Percentiles rank a stretch among this genome's conserved stretches.
Conservation (phyloP, 2,329 filamentous ascomycete genomes). For the Pestalotiopsis fici region DNA sequence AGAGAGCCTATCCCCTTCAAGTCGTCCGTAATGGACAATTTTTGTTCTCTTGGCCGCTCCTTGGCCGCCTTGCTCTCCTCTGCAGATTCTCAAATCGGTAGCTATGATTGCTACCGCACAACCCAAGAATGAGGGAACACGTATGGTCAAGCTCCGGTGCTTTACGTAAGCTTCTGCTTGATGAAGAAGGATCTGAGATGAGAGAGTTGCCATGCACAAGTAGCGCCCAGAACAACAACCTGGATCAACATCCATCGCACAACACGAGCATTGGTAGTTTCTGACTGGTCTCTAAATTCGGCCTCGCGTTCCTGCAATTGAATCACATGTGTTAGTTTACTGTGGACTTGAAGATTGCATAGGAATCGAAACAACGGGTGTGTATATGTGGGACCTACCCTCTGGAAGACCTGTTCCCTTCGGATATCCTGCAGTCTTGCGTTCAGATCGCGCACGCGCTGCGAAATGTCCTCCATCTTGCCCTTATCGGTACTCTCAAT, state of each 20-base stretch:
- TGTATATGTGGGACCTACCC: slow-evolving; percentile 55
- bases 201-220: slow-evolving; percentile 95
- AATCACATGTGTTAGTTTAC: not conserved
- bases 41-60: not conserved
- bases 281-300: slow-evolving; percentile 97
- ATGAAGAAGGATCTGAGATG: slow-evolving; percentile 98
- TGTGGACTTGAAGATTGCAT: not conserved
- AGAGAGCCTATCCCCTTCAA: not conserved
- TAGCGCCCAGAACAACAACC: slow-evolving; percentile 77
- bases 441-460: slow-evolving; percentile 88
- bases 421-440: slow-evolving; percentile 83
- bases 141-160: not conserved
- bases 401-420: slow-evolving; percentile 94
- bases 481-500: slow-evolving; percentile 93
- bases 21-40: not conserved
- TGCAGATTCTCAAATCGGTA: not conserved
- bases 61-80: not conserved
- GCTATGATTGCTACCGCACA: not conserved
- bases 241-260: slow-evolving; percentile 94
- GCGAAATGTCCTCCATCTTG: slow-evolving; percentile 87
- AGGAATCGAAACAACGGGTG: not conserved
- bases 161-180: slow-evolving; percentile 97
- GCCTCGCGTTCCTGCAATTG: slow-evolving; percentile 81
- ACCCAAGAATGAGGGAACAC: not conserved
- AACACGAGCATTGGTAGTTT: slow-evolving; percentile 87